A percentile compares a stretch with the other conserved stretches of the same genome.
phyloP scores from a whole-genome alignment of 2,329 filamentous ascomycete species.

The Ascomycota sp. region DNA sequence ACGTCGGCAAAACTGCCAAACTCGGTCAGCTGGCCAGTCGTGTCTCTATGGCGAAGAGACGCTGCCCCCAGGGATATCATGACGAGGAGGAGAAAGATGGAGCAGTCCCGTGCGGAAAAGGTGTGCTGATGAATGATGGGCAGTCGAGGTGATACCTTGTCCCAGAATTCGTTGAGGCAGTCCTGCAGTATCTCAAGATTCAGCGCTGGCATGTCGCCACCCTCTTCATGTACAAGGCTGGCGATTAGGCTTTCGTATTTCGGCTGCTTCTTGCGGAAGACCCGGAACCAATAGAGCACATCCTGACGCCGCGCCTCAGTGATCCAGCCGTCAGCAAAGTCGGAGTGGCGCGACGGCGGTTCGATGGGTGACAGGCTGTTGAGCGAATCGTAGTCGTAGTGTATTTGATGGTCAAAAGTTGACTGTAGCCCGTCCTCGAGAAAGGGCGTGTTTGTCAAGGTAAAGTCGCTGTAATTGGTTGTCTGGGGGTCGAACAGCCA shows the following conservation, averaged over 20 bases:
- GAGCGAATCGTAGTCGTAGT: constrained; percentile 29
- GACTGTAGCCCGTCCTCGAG: constrained; percentile 28
- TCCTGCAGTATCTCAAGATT: constrained; percentile 67
- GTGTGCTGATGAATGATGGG: constrained; percentile 80
- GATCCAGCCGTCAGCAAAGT: constrained; percentile 22
- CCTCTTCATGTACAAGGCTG: constrained; percentile 17
- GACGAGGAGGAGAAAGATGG: constrained; percentile 54
- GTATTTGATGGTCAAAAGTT: constrained; percentile 28
- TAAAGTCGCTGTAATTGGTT: constrained; percentile 19
- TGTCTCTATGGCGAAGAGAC: constrained; percentile 47
- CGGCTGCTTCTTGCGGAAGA: constrained; percentile 22
- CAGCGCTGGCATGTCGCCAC: constrained; percentile 27
- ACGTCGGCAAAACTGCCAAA: constrained; percentile 31
- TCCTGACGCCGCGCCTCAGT: constrained; percentile 24
- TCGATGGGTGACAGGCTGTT: constrained; percentile 25
- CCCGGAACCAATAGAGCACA: constrained; percentile 20
- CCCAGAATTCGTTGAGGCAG: constrained; percentile 76
- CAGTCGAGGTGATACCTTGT: constrained; percentile 64
- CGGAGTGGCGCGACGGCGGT: constrained; percentile 17
- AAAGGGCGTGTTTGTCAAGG: constrained; percentile 23
- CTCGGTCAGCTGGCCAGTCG: constrained; percentile 25
- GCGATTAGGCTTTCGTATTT: constrained; percentile 15
- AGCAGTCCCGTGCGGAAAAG: constrained; percentile 62
- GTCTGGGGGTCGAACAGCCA: constrained; percentile 30
- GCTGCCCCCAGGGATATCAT: constrained; percentile 74